A percentile compares a stretch with the other conserved stretches of the same genome.
phyloP scores from a whole-genome alignment of 2,329 filamentous ascomycete genomes.

The Aspergillus fischeri region DNA sequence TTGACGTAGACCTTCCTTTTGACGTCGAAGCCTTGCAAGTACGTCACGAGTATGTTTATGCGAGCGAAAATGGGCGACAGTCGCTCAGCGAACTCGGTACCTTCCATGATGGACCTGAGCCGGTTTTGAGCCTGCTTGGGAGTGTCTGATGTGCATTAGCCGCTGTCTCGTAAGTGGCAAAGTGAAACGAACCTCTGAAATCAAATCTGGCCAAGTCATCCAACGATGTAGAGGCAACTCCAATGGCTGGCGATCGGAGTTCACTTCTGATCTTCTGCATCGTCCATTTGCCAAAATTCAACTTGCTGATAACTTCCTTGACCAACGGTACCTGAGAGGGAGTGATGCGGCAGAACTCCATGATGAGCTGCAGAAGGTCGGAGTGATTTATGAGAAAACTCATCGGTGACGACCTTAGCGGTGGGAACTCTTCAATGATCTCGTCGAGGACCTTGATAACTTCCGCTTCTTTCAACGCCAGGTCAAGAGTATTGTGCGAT shows the following conservation, averaged over 20 bases:
- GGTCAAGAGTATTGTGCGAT: conserved; percentile 73
- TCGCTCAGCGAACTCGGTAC: conserved; percentile 49
- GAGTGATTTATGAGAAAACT: conserved; percentile 90
- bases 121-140: conserved; percentile 71
- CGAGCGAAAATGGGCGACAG: conserved; percentile 64
- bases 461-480: conserved; percentile 88
- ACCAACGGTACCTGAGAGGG: conserved; percentile 63
- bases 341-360: conserved; percentile 82
- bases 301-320: conserved; percentile 78
- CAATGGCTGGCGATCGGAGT: conserved; percentile 73
- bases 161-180: conserved; percentile 50
- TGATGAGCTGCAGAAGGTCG: conserved; percentile 78
- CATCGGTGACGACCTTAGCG: conserved; percentile 66
- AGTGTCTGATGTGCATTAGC: conserved; percentile 54
- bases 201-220: conserved; percentile 90
- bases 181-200: conserved; percentile 62
- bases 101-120: conserved; percentile 51
- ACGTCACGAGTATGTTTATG: conserved; percentile 71
- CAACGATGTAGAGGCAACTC: conserved; percentile 81
- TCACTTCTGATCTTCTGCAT: conserved; percentile 82
- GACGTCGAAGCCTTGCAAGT: conserved; percentile 71
- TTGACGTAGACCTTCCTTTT: conserved; percentile 76
- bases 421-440: conserved; percentile 75
- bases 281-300: conserved; percentile 75
- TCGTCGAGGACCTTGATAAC: conserved; percentile 93